Evolutionary conservation across 2,329 filamentous ascomycete species (phyloP), one percentile per base, ranked within the genome.

Genomic region (Trichoderma sp.): DNA sequence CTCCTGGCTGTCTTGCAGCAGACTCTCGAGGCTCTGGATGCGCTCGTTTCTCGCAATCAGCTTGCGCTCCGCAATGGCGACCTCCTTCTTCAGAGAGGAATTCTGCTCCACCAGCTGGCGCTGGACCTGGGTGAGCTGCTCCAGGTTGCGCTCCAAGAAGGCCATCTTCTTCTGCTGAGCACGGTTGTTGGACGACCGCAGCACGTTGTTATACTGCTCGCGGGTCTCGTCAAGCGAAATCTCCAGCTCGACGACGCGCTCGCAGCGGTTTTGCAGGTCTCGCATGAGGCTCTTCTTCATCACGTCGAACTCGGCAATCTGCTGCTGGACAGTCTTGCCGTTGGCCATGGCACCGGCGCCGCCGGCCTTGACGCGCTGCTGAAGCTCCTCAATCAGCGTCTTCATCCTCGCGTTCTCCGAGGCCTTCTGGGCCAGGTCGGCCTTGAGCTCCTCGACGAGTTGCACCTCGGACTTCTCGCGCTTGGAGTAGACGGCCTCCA

Each of bases 131-230:
- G 95, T 99, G 63, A 99, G 85, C 79, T 99, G 95, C 80, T 99
- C 95, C 47, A 99, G 87, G 76, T 99, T 99, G 75, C 95, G 90
- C 82, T 99, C 95, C 58, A 99, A 81, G 85, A 99, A 99, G 17
- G 95, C 96, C 91, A 99, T 98, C 86, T 99, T 99, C 90, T 99
- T 99, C 80, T 99, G 95, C 81, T 99, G 95, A 26, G 95, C 94
- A 66, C 95, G 90, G 83, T 96, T 98, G 83, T 99, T 99, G 70
- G 92, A 97, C 57, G 92, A 95, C 64, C 94, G 90, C 66, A 99
- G 85, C 67, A 99, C 95, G 73, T 97, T 97, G 83, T 99, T 98
- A 82, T 99, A 99, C 80, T 99, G 95, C 82, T 99, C 95, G 64
- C 95, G 88, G 0, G 95, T 97, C 82, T 97, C 93, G 75, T 99